phyloP scores from a whole-genome alignment of 371 early-diverging fungal species.

The Rhizomucor pusillus region DNA sequence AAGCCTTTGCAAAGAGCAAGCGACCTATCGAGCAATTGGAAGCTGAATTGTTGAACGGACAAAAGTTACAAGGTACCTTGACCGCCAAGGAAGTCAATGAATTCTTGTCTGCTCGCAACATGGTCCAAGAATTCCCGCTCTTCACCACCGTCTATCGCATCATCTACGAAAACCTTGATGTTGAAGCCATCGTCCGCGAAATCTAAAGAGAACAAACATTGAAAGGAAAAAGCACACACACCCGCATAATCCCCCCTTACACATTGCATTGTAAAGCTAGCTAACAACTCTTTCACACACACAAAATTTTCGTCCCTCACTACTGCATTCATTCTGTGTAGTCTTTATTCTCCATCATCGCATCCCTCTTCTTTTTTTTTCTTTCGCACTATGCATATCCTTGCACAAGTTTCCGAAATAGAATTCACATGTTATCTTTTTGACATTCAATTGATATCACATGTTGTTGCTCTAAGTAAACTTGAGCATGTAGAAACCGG shows the following conservation, averaged over 20 bases:
- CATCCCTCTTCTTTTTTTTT: no score
- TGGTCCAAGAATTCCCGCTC: conserved; percentile 75
- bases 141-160: conserved; percentile 88
- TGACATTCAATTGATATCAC: no score
- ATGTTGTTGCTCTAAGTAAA: no score
- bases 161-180: conserved; percentile 69
- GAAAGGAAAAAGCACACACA: background rate
- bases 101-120: conserved; percentile 65
- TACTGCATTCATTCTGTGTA: no score
- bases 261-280: no score
- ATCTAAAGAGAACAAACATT: conserved; percentile 29
- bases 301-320: no score
- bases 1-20: conserved; percentile 83
- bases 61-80: conserved; percentile 96
- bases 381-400: no score
- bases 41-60: conserved; percentile 90
- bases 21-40: conserved; percentile 90
- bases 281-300: no score
- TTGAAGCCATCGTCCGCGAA: conserved; percentile 55
- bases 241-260: background rate
- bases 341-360: no score
- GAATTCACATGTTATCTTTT: no score
- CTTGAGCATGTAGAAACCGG: no score
- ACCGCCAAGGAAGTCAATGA: conserved; percentile 89
- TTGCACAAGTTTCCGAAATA: no score